Conservation (phyloP, 768 basidiomycete genomes). For the Lactifluus volemus region DNA sequence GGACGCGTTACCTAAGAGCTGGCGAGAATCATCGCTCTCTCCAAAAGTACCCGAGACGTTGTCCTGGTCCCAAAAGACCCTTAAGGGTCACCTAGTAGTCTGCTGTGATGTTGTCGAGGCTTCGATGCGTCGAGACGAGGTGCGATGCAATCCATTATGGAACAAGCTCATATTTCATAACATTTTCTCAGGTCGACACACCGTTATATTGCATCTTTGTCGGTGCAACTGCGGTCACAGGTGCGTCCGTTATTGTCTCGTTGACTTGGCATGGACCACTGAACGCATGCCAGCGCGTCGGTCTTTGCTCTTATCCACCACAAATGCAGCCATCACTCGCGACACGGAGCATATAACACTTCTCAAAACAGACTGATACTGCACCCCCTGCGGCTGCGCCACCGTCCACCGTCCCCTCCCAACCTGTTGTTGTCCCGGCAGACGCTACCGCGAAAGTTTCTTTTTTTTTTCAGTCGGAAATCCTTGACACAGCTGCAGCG, state of each 20-base stretch:
- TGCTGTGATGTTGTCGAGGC: constrained; percentile 9
- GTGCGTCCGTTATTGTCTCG: background rate
- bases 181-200: constrained; percentile 1
- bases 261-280: background rate
- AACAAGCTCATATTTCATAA: background rate
- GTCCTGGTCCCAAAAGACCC: background rate
- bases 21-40: background rate
- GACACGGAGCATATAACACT: constrained; percentile 10
- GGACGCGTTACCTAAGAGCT: background rate
- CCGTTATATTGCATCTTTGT: background rate
- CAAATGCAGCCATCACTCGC: background rate
- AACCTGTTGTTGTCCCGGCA: background rate
- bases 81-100: background rate
- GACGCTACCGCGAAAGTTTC: too few species aligned
- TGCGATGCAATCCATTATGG: background rate
- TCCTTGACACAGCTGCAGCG: too few species aligned
- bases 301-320: background rate
- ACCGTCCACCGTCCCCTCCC: background rate
- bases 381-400: background rate
- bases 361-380: constrained; percentile 7
- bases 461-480: too few species aligned
- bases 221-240: background rate
- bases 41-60: background rate
- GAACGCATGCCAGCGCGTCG: constrained; percentile 4
- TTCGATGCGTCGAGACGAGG: constrained; percentile 10